These are phyloP conservation scores for Diplotaxis tenuifolia DNA, from an alignment of 345 rosid genomes.

Conservation along the genomic window DNA sequence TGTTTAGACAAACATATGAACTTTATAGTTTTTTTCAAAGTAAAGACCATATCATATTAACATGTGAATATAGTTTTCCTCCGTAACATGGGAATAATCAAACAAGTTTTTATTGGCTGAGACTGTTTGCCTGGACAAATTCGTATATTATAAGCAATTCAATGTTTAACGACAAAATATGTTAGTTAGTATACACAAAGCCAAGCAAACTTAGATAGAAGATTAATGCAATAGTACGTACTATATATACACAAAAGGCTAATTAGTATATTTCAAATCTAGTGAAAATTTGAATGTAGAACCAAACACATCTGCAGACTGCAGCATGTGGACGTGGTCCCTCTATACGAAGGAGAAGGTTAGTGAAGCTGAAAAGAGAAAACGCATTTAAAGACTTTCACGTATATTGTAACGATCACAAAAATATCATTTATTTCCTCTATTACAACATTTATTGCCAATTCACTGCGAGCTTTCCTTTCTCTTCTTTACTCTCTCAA, in stretches of 20 bases:
- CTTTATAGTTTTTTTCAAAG: neutral
- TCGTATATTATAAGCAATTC: too few relatives aligned
- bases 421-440: conserved; percentile 30
- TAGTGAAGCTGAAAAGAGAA: conserved; percentile 13
- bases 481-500: conserved; percentile 21
- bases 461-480: conserved; percentile 8
- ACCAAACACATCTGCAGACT: conserved; percentile 14
- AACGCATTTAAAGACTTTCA: conserved; percentile 41
- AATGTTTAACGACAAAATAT: neutral
- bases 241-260: conserved; percentile 3
- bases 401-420: conserved; percentile 37
- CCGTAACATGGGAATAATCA: neutral
- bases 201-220: neutral
- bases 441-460: conserved; percentile 33
- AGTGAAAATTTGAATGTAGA: conserved; percentile 27
- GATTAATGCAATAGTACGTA: neutral
- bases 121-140: neutral
- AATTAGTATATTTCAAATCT: conserved; percentile 17
- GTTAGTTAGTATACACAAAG: neutral
- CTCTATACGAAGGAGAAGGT: conserved; percentile 26
- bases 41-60: neutral
- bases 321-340: conserved; percentile 34
- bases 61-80: neutral
- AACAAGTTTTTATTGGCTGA: neutral
- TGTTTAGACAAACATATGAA: neutral